A percentile compares a stretch with the other conserved stretches of the same genome.
Conservation (phyloP, 495 filamentous ascomycete species). For the Penicillium silybi region DNA sequence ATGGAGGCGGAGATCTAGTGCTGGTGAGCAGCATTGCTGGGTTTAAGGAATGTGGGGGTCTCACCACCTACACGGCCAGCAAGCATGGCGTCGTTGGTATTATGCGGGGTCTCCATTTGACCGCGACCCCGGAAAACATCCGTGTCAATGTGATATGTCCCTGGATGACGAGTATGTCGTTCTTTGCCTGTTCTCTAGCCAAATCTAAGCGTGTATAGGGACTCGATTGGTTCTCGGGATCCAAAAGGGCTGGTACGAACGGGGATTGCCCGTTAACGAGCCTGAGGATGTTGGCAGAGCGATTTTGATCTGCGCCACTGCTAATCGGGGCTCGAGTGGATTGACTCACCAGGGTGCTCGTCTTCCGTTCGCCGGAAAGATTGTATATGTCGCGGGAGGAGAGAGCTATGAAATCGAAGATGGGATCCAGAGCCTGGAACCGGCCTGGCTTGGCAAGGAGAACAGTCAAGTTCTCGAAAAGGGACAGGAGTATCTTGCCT, state of each 20-base stretch:
- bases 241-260: constrained; percentile 31
- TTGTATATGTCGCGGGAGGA: constrained; percentile 28
- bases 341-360: constrained; percentile 19
- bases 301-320: constrained; percentile 29
- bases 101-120: constrained; percentile 30
- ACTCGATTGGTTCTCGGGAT: constrained; percentile 33
- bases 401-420: constrained; percentile 37
- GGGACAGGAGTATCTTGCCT: constrained; percentile 29
- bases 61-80: constrained; percentile 30
- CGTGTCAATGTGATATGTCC: constrained; percentile 37
- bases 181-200: neutral
- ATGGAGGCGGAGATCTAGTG: constrained; percentile 29
- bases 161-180: constrained; percentile 38
- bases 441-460: constrained; percentile 29
- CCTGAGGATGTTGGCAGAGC: constrained; percentile 28
- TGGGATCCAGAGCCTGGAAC: constrained; percentile 26
- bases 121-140: constrained; percentile 25
- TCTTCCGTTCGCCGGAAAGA: constrained; percentile 31
- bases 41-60: constrained; percentile 33
- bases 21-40: constrained; percentile 30
- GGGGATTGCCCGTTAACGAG: constrained; percentile 27
- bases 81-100: constrained; percentile 36
- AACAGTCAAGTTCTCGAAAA: constrained; percentile 23
- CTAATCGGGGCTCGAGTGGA: constrained; percentile 13
- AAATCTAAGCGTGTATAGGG: constrained; percentile 11